Base-by-base conservation (phyloP, 2,329 filamentous ascomycete species). In the Daldinia sp. region DNA sequence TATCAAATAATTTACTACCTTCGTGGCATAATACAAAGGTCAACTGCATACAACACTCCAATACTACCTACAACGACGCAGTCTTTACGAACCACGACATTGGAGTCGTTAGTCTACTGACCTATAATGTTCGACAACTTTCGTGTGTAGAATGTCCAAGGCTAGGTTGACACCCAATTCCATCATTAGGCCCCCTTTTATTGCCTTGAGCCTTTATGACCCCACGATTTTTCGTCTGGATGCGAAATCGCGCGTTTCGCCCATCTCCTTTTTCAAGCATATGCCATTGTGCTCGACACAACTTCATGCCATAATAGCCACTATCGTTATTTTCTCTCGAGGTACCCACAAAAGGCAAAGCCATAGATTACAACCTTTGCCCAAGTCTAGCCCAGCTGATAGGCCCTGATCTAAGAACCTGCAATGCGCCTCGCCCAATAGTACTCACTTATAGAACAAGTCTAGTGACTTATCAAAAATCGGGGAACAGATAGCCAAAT, bases 401-500 rank as follows among this genome's bases (percentile, higher is more conserved):
- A 57, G 53, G 23, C 62, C 51, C 44, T 39, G 51, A 65, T 63
- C 57, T 50, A 60, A 60, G 50, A 54, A 57, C 48, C 56, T 44
- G 35, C 39, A 51, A 54, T 30, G 54, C 30, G 55, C 58, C 37
- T 57, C 46, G 28, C 42, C 56, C 44, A 60, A 26, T 37, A 56
- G 18, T 37, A 20, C 48, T 42, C 53, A 42, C 53, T 41, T 39
- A 41, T 42, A 63, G 55, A 53, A 54, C 33, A 50, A 39, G 60
- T 58, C 26, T n/a, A 30, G 42, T 50, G 55, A 70, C 66, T 58
- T 48, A 72, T 86, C 83, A 93, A 78, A 94, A 94, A 77, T 94
- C 92, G 62, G 85, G 85, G 82, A 95, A 95, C 73, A 93, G 80
- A 78, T 93, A 87, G 54, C 91, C 92, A 75, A 90, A 90, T 78